A percentile compares a stretch with the other conserved stretches of the same genome.
Evolutionary conservation across 177 flowering plant species (phyloP).

Genomic region (Telopea speciosissima): DNA sequence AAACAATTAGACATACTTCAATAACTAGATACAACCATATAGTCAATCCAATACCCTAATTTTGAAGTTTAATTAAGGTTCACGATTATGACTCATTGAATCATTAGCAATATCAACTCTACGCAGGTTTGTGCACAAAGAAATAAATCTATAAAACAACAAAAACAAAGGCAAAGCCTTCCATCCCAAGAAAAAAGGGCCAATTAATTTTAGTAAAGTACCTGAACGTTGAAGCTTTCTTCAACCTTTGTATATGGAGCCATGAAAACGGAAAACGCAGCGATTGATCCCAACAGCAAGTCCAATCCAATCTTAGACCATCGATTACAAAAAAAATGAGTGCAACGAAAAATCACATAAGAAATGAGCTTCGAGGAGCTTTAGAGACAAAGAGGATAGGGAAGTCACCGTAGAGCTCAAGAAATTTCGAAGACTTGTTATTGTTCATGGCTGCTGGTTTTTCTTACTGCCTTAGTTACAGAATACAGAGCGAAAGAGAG

Average conservation of each 20-base stretch:
- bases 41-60: not conserved
- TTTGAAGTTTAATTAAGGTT: not conserved
- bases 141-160: not conserved
- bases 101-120: not conserved
- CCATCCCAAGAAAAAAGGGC: no score
- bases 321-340: not conserved
- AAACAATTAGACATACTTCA: not conserved
- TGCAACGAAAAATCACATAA: no score
- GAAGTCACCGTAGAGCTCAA: constrained; percentile 22
- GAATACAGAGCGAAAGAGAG: not conserved
- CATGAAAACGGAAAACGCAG: constrained; percentile 72
- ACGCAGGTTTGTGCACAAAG: not conserved
- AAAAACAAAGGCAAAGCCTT: no score
- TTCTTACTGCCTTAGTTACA: not conserved
- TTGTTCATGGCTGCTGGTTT: constrained; percentile 4
- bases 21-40: not conserved
- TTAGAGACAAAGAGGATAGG: not conserved
- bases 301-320: constrained; percentile 59
- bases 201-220: no score
- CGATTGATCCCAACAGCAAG: constrained; percentile 72
- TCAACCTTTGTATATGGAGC: constrained; percentile 95
- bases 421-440: constrained; percentile 16
- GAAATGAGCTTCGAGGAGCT: no score
- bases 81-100: not conserved
- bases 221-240: constrained; percentile 99